A percentile compares a stretch with the other conserved stretches of the same genome.
Conservation (phyloP, 2,329 filamentous ascomycete genomes). For the Ceratocystis huliohia region DNA sequence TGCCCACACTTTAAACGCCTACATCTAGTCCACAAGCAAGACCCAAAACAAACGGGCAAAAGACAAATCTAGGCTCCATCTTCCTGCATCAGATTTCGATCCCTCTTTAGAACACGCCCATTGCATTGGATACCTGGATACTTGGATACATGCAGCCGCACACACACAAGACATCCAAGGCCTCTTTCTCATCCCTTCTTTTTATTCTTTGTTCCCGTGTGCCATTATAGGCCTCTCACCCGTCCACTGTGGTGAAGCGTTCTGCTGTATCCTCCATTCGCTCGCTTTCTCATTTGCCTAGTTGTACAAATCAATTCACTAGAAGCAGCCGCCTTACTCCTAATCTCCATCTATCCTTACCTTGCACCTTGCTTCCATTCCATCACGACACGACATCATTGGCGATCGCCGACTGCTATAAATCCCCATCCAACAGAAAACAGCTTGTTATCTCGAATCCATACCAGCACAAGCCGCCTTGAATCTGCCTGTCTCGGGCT, state of each 20-base stretch:
- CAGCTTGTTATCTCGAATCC: slow-evolving; percentile 1
- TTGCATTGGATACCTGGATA: not conserved
- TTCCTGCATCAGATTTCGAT: slow-evolving; percentile 18
- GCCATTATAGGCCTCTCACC: not conserved
- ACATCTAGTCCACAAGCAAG: not conserved
- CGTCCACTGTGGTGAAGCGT: not conserved
- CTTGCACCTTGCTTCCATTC: not conserved
- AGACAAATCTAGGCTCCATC: slow-evolving; percentile 20
- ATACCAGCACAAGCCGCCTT: not conserved
- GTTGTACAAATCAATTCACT: not conserved
- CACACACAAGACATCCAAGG: slow-evolving; percentile 12
- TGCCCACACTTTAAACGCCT: too few relatives aligned
- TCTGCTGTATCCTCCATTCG: not conserved
- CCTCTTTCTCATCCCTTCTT: slow-evolving; percentile 8
- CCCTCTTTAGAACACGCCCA: slow-evolving; percentile 13
- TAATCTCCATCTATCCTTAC: not conserved
- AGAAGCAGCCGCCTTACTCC: not conserved
- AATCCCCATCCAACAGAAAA: not conserved
- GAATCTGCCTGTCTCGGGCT: not conserved
- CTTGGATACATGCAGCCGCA: too few relatives aligned
- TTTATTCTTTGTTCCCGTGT: not conserved
- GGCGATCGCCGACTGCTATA: not conserved
- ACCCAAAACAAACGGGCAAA: slow-evolving; percentile 8
- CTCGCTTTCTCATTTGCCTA: not conserved
- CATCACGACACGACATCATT: not conserved